These are phyloP conservation scores for Hypoxylon sp. DNA, from an alignment of 2,329 filamentous ascomycete species.

Conservation along the genomic window DNA sequence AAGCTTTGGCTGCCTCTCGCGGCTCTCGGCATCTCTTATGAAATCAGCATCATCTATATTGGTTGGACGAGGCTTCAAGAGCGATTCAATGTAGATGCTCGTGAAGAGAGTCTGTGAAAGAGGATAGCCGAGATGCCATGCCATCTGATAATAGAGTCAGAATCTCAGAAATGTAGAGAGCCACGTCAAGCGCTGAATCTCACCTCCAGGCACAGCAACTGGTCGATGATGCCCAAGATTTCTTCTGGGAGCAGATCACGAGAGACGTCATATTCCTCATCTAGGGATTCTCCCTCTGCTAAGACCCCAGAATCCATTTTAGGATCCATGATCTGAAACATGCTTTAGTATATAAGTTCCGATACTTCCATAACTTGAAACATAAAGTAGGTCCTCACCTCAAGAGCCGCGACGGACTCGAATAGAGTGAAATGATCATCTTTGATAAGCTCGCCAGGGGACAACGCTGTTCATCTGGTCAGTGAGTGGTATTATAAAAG, in stretches of 20 bases:
- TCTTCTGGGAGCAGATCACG: constrained; percentile 80
- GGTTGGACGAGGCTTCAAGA: constrained; percentile 79
- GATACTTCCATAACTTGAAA: not conserved
- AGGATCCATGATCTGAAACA: constrained; percentile 90
- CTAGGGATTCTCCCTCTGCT: constrained; percentile 82
- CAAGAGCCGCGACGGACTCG: constrained; percentile 89
- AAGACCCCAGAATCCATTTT: constrained; percentile 98
- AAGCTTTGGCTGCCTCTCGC: constrained; percentile 61
- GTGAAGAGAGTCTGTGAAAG: constrained; percentile 96
- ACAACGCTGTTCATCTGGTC: constrained; percentile 70
- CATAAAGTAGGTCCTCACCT: constrained; percentile 61
- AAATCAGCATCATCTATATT: constrained; percentile 78
- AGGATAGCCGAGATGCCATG: constrained; percentile 97
- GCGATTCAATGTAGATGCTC: constrained; percentile 87
- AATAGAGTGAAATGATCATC: constrained; percentile 96
- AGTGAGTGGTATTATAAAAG: constrained; percentile 40
- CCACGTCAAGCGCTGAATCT: constrained; percentile 40
- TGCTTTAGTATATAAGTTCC: constrained; percentile 52
- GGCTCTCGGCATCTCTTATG: constrained; percentile 55
- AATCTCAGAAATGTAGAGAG: not conserved
- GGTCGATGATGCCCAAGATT: constrained; percentile 93
- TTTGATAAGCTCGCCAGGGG: constrained; percentile 88
- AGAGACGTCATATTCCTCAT: constrained; percentile 84
- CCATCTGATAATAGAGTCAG: constrained; percentile 73
- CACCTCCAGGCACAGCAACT: constrained; percentile 90